Evolutionary conservation across 78 protist genomes (phyloP).

Genomic region (Diacronema lutheri): DNA sequence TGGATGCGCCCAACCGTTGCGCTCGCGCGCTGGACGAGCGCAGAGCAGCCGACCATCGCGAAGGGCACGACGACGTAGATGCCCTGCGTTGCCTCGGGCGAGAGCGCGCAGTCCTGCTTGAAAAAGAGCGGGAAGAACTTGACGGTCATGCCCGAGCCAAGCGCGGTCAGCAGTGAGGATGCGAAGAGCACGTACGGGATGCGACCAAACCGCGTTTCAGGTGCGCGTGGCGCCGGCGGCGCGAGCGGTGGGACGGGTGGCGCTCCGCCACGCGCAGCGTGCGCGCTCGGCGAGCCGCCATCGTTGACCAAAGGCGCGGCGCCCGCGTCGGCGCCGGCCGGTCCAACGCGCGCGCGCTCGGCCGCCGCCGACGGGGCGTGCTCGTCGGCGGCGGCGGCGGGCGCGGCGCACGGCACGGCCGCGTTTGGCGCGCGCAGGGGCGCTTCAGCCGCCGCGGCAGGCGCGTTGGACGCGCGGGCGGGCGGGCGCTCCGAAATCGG

Average conservation of each 20-base stretch:
- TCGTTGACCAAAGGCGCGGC: too few relatives aligned
- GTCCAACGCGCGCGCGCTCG: too few relatives aligned
- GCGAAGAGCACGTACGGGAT: conserved; percentile 1
- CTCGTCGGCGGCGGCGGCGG: too few relatives aligned
- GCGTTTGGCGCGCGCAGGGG: background rate
- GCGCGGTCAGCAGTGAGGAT: background rate
- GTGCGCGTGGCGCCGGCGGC: too few relatives aligned
- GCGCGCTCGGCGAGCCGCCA: too few relatives aligned
- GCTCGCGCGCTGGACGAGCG: background rate
- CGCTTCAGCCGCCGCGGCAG: background rate
- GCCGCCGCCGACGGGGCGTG: too few relatives aligned
- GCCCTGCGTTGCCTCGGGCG: background rate
- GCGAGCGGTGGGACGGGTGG: too few relatives aligned
- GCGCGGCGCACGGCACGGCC: background rate
- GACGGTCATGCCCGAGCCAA: conserved; percentile 34
- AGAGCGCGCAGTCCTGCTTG: background rate
- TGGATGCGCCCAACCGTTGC: background rate
- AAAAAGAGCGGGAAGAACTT: conserved; percentile 44
- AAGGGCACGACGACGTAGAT: background rate
- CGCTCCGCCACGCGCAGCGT: too few relatives aligned
- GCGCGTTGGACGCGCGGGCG: background rate
- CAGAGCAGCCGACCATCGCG: background rate
- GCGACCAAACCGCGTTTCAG: too few relatives aligned
- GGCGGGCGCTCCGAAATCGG: background rate
- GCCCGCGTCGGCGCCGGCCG: too few relatives aligned